Conservation (phyloP, 2,329 filamentous ascomycete genomes). For the Fusarium xyrophilum region DNA sequence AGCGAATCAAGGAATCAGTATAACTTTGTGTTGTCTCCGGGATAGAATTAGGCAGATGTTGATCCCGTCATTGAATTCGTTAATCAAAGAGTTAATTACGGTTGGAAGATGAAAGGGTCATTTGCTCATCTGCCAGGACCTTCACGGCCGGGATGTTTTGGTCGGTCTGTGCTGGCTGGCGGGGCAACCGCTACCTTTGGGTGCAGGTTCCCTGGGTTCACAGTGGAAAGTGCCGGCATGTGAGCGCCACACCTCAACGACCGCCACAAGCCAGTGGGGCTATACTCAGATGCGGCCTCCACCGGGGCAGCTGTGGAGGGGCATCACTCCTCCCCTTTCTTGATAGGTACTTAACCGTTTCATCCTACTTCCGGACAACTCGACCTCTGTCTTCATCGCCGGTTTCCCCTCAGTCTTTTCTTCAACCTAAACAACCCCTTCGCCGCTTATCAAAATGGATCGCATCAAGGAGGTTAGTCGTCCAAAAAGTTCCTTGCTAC, state of each 20-base stretch:
- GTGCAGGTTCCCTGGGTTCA: not conserved
- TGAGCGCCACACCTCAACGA: constrained; percentile 38
- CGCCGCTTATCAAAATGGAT: constrained; percentile 67
- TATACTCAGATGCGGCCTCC: constrained; percentile 30
- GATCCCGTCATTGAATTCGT: constrained; percentile 18
- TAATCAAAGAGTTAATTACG: constrained; percentile 32
- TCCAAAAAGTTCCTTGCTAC: constrained; percentile 33
- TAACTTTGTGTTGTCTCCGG: constrained; percentile 12
- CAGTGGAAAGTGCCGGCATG: constrained; percentile 26
- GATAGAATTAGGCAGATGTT: constrained; percentile 13
- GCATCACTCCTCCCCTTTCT: constrained; percentile 49
- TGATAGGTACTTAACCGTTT: constrained; percentile 43
- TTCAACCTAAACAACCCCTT: constrained; percentile 10
- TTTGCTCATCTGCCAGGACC: constrained; percentile 6
- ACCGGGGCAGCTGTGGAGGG: constrained; percentile 47
- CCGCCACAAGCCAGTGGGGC: constrained; percentile 43
- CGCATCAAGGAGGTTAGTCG: constrained; percentile 85
- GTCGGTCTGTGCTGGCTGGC: constrained; percentile 39
- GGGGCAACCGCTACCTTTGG: constrained; percentile 39
- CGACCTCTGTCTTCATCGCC: constrained; percentile 44
- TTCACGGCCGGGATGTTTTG: constrained; percentile 33
- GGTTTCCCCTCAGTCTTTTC: constrained; percentile 27
- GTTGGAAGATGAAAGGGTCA: constrained; percentile 26
- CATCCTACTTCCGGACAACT: constrained; percentile 45
- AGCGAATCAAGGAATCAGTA: constrained; percentile 14